Percentiles rank a stretch among this genome's conserved stretches.
Conservation (phyloP, 441 rosid genomes). For the Mallotus japonicus region DNA sequence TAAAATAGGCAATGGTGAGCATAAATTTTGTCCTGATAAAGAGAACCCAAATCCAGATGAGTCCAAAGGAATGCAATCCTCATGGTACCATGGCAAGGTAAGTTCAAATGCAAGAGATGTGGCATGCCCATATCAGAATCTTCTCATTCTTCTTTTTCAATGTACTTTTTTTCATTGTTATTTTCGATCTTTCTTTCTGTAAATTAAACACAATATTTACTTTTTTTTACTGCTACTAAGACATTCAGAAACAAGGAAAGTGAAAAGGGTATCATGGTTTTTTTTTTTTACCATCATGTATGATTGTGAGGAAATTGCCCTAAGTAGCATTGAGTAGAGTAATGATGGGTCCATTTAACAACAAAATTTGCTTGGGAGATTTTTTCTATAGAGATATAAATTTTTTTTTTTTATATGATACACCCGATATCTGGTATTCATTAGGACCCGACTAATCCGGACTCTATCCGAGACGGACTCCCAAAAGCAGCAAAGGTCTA, state of each 20-base stretch:
- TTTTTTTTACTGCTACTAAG: background rate
- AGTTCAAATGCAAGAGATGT: slow-evolving; percentile 22
- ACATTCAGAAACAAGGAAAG: background rate
- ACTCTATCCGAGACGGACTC: too few species aligned
- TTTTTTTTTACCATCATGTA: background rate
- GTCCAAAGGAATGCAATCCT: slow-evolving; percentile 24
- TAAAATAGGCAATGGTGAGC: slow-evolving; percentile 11
- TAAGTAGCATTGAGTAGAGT: background rate
- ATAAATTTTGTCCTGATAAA: slow-evolving; percentile 16
- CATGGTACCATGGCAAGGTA: slow-evolving; percentile 18
- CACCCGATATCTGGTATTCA: too few species aligned
- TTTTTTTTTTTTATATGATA: too few species aligned
- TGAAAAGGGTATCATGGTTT: background rate
- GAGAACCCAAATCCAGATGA: slow-evolving; percentile 17
- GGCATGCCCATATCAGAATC: slow-evolving; percentile 5
- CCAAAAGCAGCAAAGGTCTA: too few species aligned
- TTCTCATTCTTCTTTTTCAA: background rate
- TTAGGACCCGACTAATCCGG: too few species aligned
- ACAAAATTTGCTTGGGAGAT: too few species aligned
- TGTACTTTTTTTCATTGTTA: slow-evolving; percentile 7
- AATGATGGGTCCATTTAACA: too few species aligned
- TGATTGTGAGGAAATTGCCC: too few species aligned
- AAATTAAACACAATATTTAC: background rate
- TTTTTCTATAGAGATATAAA: too few species aligned
- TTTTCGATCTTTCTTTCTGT: slow-evolving; percentile 11